These are phyloP conservation scores for Rhodomyrtus tomentosa DNA, from an alignment of 345 rosid species.

Conservation along the genomic window DNA sequence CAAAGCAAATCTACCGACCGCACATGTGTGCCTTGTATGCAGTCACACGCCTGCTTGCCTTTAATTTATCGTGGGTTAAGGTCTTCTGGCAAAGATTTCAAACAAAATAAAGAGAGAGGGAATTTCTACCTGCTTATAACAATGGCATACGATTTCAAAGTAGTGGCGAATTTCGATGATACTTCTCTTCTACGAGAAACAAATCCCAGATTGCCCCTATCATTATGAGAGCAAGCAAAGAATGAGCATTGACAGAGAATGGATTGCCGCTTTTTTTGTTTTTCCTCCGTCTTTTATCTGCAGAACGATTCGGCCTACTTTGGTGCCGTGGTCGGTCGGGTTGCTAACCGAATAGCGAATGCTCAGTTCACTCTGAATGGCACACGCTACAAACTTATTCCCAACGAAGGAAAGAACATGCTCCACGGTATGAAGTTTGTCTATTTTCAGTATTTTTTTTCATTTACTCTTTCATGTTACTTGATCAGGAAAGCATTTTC, in stretches of 20 bases:
- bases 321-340: constrained; percentile 76
- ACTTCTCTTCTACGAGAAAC: neutral
- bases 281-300: neutral
- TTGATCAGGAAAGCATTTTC: neutral
- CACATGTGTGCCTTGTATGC: neutral
- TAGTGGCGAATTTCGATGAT: neutral
- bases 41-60: too few species aligned
- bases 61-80: too few species aligned
- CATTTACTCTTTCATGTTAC: neutral
- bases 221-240: neutral
- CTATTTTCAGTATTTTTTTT: neutral
- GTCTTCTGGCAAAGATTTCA: neutral
- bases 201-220: neutral
- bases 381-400: constrained; percentile 36
- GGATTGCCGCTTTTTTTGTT: neutral
- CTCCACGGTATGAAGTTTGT: constrained; percentile 28
- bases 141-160: neutral
- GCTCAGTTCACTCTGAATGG: constrained; percentile 69
- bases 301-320: constrained; percentile 57
- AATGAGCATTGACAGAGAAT: neutral
- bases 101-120: neutral
- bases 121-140: neutral
- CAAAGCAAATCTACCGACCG: neutral
- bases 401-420: constrained; percentile 73
- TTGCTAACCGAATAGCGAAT: constrained; percentile 68